phyloP scores from a whole-genome alignment of 1,139 yeast genomes.

The Diutina catenulata region DNA sequence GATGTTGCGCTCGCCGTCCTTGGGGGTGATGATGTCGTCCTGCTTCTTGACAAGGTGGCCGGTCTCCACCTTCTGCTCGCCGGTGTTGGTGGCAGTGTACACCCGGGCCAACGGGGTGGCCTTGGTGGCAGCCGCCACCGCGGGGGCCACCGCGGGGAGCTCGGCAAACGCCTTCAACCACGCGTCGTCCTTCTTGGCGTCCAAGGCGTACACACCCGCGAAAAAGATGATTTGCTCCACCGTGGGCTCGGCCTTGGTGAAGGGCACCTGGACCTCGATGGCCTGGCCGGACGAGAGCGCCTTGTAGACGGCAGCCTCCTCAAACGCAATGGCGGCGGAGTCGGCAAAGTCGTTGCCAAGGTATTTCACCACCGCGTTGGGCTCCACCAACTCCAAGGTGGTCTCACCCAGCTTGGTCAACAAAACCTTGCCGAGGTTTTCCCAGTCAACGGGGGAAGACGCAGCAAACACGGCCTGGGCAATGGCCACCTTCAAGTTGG shows the following conservation, averaged over 20 bases:
- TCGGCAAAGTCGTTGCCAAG: constrained; percentile 36
- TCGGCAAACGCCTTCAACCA: constrained; percentile 36
- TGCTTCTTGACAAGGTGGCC: constrained; percentile 29
- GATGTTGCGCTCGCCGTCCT: constrained; percentile 61
- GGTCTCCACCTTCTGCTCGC: constrained; percentile 34
- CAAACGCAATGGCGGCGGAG: constrained; percentile 15
- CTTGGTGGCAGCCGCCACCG: constrained; percentile 25
- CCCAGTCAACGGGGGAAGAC: constrained; percentile 17
- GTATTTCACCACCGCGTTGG: constrained; percentile 75
- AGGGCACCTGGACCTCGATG: constrained; percentile 9
- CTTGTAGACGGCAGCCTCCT: constrained; percentile 22
- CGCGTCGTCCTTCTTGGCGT: constrained; percentile 7
- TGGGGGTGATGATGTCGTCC: constrained; percentile 37
- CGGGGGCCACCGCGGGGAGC: constrained; percentile 24
- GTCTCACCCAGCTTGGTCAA: constrained; percentile 21
- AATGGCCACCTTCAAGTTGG: constrained; percentile 49
- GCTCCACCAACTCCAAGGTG: constrained; percentile 57
- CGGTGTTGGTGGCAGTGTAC: constrained; percentile 41
- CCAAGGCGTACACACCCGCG: constrained; percentile 28
- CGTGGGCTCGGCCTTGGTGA: constrained; percentile 11
- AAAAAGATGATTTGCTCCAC: constrained; percentile 37
- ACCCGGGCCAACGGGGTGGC: constrained; percentile 29
- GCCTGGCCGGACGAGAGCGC: constrained; percentile 18
- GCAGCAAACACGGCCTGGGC: constrained; percentile 28
- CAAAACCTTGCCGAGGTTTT: constrained; percentile 22